Conservation (phyloP, 805 yeast species). For the Nakazawaea wyomingensis region DNA sequence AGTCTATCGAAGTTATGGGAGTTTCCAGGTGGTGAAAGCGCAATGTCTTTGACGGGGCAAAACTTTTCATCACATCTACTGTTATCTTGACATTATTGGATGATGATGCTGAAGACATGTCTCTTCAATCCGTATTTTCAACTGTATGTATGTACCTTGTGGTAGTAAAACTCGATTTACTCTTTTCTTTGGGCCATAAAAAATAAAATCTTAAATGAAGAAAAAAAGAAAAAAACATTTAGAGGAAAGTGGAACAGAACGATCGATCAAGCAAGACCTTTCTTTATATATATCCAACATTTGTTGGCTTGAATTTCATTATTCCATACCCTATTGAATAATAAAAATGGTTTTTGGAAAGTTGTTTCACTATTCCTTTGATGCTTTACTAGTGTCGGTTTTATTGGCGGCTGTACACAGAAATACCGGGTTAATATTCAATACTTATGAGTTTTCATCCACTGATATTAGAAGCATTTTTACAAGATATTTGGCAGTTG, state of each 20-base stretch:
- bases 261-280: too few species aligned
- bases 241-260: too few species aligned
- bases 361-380: constrained; percentile 67
- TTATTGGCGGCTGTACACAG: constrained; percentile 82
- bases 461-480: constrained; percentile 36
- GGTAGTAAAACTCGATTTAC: background rate
- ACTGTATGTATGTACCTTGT: too few species aligned
- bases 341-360: constrained; percentile 44
- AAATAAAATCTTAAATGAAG: background rate
- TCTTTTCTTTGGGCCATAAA: background rate
- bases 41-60: constrained; percentile 34
- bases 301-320: too few species aligned
- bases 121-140: background rate
- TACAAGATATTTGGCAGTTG: constrained; percentile 49
- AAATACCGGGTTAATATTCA: constrained; percentile 64
- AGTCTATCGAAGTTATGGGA: constrained; percentile 66
- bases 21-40: constrained; percentile 39
- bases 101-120: background rate
- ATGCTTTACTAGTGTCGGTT: constrained; percentile 73
- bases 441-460: constrained; percentile 42
- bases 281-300: too few species aligned
- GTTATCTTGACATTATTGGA: constrained; percentile 15
- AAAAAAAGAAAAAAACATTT: too few species aligned
- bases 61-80: constrained; percentile 16
- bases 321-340: too few species aligned